A percentile compares a stretch with the other conserved stretches of the same genome.
These are phyloP conservation scores for Exobasidium cylindrosporum DNA, from an alignment of 1,284 basidiomycete species.

Conservation along the genomic window DNA sequence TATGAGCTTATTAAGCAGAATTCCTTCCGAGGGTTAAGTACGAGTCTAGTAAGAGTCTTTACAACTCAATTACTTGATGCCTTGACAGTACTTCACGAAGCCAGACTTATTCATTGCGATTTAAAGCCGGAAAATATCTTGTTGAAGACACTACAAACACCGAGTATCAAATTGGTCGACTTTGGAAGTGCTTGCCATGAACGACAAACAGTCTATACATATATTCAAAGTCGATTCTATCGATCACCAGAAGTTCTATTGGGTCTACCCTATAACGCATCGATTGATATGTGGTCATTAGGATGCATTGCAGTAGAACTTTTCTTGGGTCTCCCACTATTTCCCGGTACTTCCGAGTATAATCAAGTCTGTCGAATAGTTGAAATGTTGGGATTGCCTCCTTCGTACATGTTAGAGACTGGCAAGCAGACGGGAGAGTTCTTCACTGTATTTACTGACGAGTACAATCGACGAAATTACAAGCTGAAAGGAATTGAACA, in stretches of 20 bases:
- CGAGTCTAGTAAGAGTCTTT: constrained; percentile 95
- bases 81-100: constrained; percentile 86
- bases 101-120: constrained; percentile 94
- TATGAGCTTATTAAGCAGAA: constrained; percentile 99
- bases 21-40: constrained; percentile 94
- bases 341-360: constrained; percentile 98
- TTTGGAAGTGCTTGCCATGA: constrained; percentile 99
- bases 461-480: constrained; percentile 82
- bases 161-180: constrained; percentile 98
- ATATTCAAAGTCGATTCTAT: constrained; percentile 98
- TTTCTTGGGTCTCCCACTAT: constrained; percentile 90
- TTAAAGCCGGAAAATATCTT: constrained; percentile 67
- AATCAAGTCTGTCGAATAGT: constrained; percentile 95
- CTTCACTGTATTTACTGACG: constrained; percentile 76
- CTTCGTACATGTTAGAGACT: constrained; percentile 86
- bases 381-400: constrained; percentile 94
- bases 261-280: constrained; percentile 86
- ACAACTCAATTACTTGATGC: constrained; percentile 92
- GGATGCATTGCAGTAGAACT: constrained; percentile 97
- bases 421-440: constrained; percentile 95
- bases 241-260: constrained; percentile 95
- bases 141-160: constrained; percentile 71
- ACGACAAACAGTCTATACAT: constrained; percentile 97
- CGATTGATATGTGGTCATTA: constrained; percentile 93
- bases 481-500: constrained; percentile 88